Percentiles rank a stretch among this genome's conserved stretches.
phyloP scores from a whole-genome alignment of 768 basidiomycete genomes.

The Rhizopogon vulgaris region DNA sequence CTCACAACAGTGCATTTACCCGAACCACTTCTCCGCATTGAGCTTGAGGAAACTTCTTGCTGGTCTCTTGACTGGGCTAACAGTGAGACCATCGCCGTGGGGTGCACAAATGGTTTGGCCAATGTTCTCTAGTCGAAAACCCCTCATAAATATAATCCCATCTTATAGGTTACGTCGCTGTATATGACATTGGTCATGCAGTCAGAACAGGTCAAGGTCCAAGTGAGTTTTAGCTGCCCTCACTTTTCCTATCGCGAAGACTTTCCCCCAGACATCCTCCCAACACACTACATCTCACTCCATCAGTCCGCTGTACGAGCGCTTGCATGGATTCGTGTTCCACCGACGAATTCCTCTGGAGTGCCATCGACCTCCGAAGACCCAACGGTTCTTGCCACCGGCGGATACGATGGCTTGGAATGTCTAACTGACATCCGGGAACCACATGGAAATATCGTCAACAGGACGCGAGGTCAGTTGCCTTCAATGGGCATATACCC shows the following conservation, averaged over 20 bases:
- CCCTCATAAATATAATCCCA: slow-evolving; percentile 2
- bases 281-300: slow-evolving; percentile 64
- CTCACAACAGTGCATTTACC: slow-evolving; percentile 43
- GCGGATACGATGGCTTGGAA: slow-evolving; percentile 76
- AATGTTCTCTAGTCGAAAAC: neutral
- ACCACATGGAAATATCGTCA: slow-evolving; percentile 58
- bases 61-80: slow-evolving; percentile 89
- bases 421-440: slow-evolving; percentile 76
- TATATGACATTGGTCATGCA: slow-evolving; percentile 47
- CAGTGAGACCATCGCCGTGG: slow-evolving; percentile 74
- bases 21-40: slow-evolving; percentile 65
- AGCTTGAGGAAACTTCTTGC: slow-evolving; percentile 70
- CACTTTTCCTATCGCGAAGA: neutral
- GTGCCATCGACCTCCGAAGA: slow-evolving; percentile 40
- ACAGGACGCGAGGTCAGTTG: slow-evolving; percentile 64
- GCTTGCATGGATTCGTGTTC: slow-evolving; percentile 68
- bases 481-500: neutral
- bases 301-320: slow-evolving; percentile 81
- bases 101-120: slow-evolving; percentile 70
- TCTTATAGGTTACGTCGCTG: slow-evolving; percentile 44
- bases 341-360: slow-evolving; percentile 47
- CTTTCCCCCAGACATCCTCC: slow-evolving; percentile 35
- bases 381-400: slow-evolving; percentile 70
- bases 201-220: slow-evolving; percentile 27
- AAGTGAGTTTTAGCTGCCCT: slow-evolving; percentile 20